phyloP scores from a whole-genome alignment of 2,329 filamentous ascomycete genomes.

The Magnaporthiopsis incrustans region DNA sequence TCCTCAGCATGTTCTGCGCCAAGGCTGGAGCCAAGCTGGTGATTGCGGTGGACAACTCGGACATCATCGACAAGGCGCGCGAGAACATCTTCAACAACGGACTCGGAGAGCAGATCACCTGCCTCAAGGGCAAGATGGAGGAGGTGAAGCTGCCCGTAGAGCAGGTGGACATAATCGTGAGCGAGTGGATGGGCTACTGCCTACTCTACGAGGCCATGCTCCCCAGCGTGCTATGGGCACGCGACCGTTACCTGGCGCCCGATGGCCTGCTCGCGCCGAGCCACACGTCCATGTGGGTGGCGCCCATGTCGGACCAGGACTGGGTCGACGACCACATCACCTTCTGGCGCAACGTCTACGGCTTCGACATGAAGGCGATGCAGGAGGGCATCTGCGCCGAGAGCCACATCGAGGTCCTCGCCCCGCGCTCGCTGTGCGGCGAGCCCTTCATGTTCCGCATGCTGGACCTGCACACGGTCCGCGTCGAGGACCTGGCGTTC shows the following conservation, averaged over 20 bases:
- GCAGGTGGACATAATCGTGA: slow-evolving; percentile 88
- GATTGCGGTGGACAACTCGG: slow-evolving; percentile 85
- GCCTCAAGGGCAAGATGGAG: slow-evolving; percentile 78
- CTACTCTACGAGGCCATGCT: slow-evolving; percentile 95
- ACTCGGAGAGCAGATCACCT: slow-evolving; percentile 65
- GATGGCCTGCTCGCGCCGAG: slow-evolving; percentile 81
- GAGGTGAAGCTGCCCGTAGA: slow-evolving; percentile 71
- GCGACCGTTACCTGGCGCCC: slow-evolving; percentile 75
- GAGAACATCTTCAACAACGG: slow-evolving; percentile 80
- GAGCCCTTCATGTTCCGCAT: slow-evolving; percentile 59
- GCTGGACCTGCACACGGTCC: slow-evolving; percentile 68
- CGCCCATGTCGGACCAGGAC: slow-evolving; percentile 69
- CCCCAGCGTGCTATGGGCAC: slow-evolving; percentile 79
- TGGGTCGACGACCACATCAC: slow-evolving; percentile 69
- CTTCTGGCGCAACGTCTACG: slow-evolving; percentile 91
- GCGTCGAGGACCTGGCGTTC: slow-evolving; percentile 67
- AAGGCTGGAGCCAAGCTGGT: slow-evolving; percentile 81
- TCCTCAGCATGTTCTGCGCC: slow-evolving; percentile 90
- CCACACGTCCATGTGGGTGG: slow-evolving; percentile 74
- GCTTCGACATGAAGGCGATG: slow-evolving; percentile 92
- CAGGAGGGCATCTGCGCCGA: slow-evolving; percentile 74
- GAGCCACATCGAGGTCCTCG: slow-evolving; percentile 67
- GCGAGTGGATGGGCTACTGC: slow-evolving; percentile 97
- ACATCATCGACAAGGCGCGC: slow-evolving; percentile 78
- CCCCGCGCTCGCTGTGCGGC: slow-evolving; percentile 51